Evolutionary conservation across 352 stramenopile genomes (phyloP).

Genomic region (Phytophthora capsici): DNA sequence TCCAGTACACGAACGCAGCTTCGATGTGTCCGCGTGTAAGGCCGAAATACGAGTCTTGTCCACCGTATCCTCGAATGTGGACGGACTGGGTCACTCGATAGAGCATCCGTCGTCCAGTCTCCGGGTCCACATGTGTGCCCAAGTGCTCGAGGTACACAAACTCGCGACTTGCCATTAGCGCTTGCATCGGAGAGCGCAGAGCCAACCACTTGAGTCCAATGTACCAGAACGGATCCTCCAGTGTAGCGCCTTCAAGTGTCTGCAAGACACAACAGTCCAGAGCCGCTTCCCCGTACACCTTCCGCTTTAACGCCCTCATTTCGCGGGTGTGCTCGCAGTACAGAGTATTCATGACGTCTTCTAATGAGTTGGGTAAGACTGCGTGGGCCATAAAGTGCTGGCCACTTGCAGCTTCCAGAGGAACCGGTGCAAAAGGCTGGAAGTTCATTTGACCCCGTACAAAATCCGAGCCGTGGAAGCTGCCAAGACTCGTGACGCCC

Average conservation of each 20-base stretch:
- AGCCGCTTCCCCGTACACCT: slow-evolving; percentile 57
- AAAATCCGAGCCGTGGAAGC: slow-evolving; percentile 24
- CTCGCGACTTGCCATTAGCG: slow-evolving; percentile 66
- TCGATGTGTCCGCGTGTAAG: slow-evolving; percentile 72
- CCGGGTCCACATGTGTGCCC: slow-evolving; percentile 58
- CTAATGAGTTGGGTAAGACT: slow-evolving; percentile 59
- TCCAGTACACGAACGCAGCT: slow-evolving; percentile 73
- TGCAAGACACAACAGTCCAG: slow-evolving; percentile 71
- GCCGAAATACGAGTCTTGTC: slow-evolving; percentile 70
- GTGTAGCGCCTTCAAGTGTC: slow-evolving; percentile 66
- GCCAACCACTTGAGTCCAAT: slow-evolving; percentile 78
- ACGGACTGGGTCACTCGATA: slow-evolving; percentile 74
- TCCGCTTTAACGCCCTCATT: slow-evolving; percentile 46
- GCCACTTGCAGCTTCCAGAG: slow-evolving; percentile 34
- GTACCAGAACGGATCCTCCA: slow-evolving; percentile 80
- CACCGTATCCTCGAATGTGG: slow-evolving; percentile 62
- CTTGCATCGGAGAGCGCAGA: slow-evolving; percentile 66
- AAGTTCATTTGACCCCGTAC: slow-evolving; percentile 7
- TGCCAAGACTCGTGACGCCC: slow-evolving; percentile 33
- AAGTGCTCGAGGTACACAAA: slow-evolving; percentile 78
- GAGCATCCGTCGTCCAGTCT: slow-evolving; percentile 57
- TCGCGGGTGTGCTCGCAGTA: slow-evolving; percentile 68
- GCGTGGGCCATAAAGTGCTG: slow-evolving; percentile 74
- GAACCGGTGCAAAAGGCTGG: slow-evolving; percentile 26
- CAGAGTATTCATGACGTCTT: slow-evolving; percentile 68